Percentiles rank a stretch among this genome's conserved stretches.
phyloP scores from a whole-genome alignment of 2,329 filamentous ascomycete species.

The Aureobasidium melanogenum region DNA sequence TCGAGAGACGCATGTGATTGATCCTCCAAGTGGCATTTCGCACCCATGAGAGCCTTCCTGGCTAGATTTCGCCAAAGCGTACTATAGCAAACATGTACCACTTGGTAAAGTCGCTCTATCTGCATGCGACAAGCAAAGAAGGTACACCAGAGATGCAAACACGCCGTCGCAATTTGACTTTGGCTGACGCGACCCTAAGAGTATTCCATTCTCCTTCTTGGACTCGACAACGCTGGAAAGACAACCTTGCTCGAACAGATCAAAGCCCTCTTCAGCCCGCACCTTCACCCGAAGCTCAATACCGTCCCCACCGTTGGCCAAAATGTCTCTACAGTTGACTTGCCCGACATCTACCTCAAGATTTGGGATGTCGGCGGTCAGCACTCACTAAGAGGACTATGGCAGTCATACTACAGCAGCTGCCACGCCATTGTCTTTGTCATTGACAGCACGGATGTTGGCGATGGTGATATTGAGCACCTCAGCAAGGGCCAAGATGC shows the following conservation, averaged over 20 bases:
- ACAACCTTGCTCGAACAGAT: slow-evolving; percentile 96
- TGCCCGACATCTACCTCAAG: slow-evolving; percentile 94
- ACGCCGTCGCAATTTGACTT: background rate
- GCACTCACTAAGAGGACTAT: slow-evolving; percentile 76
- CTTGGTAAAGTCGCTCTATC: slow-evolving; percentile 86
- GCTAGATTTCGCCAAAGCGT: background rate
- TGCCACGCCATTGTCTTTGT: slow-evolving; percentile 98
- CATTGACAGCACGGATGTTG: slow-evolving; percentile 89
- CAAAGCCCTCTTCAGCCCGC: slow-evolving; percentile 68
- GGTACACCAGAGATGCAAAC: slow-evolving; percentile 41
- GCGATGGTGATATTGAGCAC: slow-evolving; percentile 62
- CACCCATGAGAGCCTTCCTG: background rate
- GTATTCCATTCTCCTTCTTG: slow-evolving; percentile 93
- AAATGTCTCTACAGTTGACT: slow-evolving; percentile 83
- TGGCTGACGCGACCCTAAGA: slow-evolving; percentile 43
- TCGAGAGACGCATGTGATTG: slow-evolving; percentile 3
- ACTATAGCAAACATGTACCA: slow-evolving; percentile 66
- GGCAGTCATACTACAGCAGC: slow-evolving; percentile 90
- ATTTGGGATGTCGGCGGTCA: slow-evolving; percentile 98
- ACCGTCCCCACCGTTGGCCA: slow-evolving; percentile 96
- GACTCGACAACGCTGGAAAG: slow-evolving; percentile 96
- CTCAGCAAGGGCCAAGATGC: slow-evolving; percentile 24
- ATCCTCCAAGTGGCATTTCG: background rate
- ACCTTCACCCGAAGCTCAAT: slow-evolving; percentile 61
- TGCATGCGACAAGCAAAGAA: slow-evolving; percentile 95